phyloP scores from a whole-genome alignment of 345 rosid genomes.

The Trapa bicornis region DNA sequence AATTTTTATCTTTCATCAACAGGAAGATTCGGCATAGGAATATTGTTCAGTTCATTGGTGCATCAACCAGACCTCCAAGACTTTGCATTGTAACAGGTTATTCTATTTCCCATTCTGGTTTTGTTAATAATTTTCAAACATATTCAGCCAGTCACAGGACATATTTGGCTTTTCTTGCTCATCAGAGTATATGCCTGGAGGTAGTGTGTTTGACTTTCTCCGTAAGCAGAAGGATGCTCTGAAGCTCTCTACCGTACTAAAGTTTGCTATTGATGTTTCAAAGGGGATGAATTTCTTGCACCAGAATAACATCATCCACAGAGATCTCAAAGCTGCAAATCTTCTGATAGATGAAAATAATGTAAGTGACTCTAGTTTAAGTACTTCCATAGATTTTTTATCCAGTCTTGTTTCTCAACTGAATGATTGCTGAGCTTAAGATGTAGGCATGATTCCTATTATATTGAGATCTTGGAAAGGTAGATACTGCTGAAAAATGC shows the following conservation, averaged over 20 bases:
- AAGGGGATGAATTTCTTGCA: constrained; percentile 65
- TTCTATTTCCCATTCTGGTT: background rate
- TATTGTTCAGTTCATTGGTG: constrained; percentile 53
- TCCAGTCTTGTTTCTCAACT: background rate
- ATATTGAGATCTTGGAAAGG: background rate
- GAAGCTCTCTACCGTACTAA: constrained; percentile 35
- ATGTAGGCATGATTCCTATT: background rate
- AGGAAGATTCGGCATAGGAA: constrained; percentile 57
- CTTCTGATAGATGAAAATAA: constrained; percentile 56
- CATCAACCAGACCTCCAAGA: constrained; percentile 44
- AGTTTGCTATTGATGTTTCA: constrained; percentile 56
- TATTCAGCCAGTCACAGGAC: background rate
- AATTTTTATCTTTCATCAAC: constrained; percentile 1
- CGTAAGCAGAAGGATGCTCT: constrained; percentile 41
- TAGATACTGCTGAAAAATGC: background rate
- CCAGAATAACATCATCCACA: constrained; percentile 25
- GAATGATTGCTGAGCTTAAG: background rate
- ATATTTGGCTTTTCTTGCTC: constrained; percentile 10
- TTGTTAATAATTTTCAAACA: background rate
- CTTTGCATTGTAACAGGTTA: constrained; percentile 53
- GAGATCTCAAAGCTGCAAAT: constrained; percentile 68
- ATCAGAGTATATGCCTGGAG: constrained; percentile 57
- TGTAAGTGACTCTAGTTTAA: constrained; percentile 27
- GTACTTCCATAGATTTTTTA: background rate
- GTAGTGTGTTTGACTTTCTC: constrained; percentile 54